phyloP scores from a whole-genome alignment of 805 yeast genomes.

The Candida sphagnicola region DNA sequence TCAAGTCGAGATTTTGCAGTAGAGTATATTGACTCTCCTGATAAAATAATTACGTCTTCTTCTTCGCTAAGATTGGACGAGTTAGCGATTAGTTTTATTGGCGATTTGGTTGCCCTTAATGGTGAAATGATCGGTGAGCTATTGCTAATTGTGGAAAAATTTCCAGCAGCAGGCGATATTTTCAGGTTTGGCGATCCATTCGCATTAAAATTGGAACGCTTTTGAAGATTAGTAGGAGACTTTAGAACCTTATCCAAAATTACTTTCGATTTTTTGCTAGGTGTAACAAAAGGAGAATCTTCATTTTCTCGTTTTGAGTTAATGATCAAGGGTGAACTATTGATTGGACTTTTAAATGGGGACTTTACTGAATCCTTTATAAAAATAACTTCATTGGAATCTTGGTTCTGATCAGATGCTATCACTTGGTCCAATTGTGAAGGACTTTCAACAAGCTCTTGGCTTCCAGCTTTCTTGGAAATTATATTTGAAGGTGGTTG shows the following conservation, averaged over 20 bases:
- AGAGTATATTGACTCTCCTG: slow-evolving; percentile 20
- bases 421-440: too few relatives aligned
- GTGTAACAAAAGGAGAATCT: slow-evolving; percentile 15
- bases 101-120: background rate
- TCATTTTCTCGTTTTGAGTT: background rate
- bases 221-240: background rate
- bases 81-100: slow-evolving; percentile 3
- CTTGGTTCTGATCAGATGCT: too few relatives aligned
- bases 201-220: background rate
- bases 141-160: slow-evolving; percentile 2
- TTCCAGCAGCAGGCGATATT: background rate
- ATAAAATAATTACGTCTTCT: slow-evolving; percentile 12
- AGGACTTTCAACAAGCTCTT: slow-evolving; percentile 4
- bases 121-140: slow-evolving; percentile 3
- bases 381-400: too few relatives aligned
- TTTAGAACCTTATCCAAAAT: background rate
- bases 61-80: slow-evolving; percentile 5
- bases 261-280: slow-evolving; percentile 10
- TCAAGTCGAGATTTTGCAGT: slow-evolving; percentile 19
- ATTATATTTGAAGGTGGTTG: background rate
- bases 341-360: background rate
- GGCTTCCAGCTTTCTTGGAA: background rate
- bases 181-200: background rate
- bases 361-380: background rate
- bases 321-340: background rate